Evolutionary conservation across 2,329 filamentous ascomycete genomes (phyloP), one percentile per base, ranked within the genome.

Genomic region (Mollisia scopiformis): DNA sequence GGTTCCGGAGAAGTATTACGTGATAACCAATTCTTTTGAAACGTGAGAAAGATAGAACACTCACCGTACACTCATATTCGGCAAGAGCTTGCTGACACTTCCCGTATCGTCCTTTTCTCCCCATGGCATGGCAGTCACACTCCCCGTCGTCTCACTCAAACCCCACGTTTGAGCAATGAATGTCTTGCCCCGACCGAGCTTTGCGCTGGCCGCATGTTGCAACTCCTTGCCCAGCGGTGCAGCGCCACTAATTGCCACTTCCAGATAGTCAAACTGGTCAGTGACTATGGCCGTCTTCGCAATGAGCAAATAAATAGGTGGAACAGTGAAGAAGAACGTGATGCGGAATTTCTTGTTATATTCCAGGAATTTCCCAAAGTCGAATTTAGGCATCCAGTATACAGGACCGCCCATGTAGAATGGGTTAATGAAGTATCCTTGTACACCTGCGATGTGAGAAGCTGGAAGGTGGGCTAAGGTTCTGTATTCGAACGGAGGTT

Each of bases 351-450:
- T 76, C 43, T 77, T 77, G 66, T 77, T 78, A 71, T 86, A 81
- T 39, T 75, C 73, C 55, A 88, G 77, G 69, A 89, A 87, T 37
- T 80, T 75, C 2, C 72, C 69, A 61, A 86, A 84, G 62, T 85
- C 79, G 70, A 88, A 89, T 41, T 76, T 78, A 3, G 79, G 75
- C 86, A 89, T 88, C 86, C 86, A 88, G 76, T 84, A 88, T 2
- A 84, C 77, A 0, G 76, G 72, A 2, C 78, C 78, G 31, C 78
- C 81, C 37, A 77, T 71, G 60, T 79, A 81, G 43, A 79, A 74
- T 0, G 78, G 77, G 54, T 77, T 78, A 58, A 80, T 71, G 6
- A 81, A 74, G 63, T 80, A 81, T 46, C 78, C 78, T 68, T 78
- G 76, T 16, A 80, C 75, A 0, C 79, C 79, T 0, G 79, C 78